phyloP scores from a whole-genome alignment of 2,329 filamentous ascomycete species.

The Paecilomyces dactylethromorphus region DNA sequence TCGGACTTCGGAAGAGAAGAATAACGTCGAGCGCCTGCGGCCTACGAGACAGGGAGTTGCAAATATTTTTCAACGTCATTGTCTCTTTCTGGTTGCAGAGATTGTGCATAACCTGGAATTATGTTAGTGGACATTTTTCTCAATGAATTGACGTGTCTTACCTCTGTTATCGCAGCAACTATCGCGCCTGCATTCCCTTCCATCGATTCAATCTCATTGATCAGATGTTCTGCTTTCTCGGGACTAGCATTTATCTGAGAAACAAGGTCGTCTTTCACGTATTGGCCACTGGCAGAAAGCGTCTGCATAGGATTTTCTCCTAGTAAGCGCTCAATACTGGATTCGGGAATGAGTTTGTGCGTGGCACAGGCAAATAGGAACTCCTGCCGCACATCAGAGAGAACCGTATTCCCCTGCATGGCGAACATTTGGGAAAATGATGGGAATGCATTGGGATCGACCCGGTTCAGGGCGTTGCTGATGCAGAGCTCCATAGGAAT shows the following conservation, averaged over 20 bases:
- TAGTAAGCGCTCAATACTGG: constrained; percentile 70
- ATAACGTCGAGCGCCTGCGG: constrained; percentile 53
- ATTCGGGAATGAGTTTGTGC: constrained; percentile 73
- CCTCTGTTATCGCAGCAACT: constrained; percentile 68
- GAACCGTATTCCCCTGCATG: constrained; percentile 51
- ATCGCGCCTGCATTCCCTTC: constrained; percentile 88
- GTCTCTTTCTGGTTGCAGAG: constrained; percentile 56
- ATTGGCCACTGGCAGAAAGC: constrained; percentile 65
- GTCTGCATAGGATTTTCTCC: constrained; percentile 79
- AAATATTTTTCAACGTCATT: constrained; percentile 56
- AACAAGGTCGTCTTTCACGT: constrained; percentile 71
- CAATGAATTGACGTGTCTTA: constrained; percentile 28
- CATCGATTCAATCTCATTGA: constrained; percentile 79
- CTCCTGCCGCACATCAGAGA: constrained; percentile 66
- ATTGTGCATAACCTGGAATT: constrained; percentile 42
- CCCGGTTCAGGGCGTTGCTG: constrained; percentile 56
- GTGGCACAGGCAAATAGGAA: constrained; percentile 88
- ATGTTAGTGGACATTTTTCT: constrained; percentile 3
- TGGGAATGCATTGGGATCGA: constrained; percentile 58
- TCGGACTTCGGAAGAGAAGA: constrained; percentile 53
- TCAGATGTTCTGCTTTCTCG: constrained; percentile 66
- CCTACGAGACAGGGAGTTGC: constrained; percentile 50
- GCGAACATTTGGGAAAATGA: constrained; percentile 60
- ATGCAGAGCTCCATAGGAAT: constrained; percentile 59
- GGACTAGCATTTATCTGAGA: constrained; percentile 70